phyloP scores from a whole-genome alignment of 176 grass and related monocot species.

The Ensete ventricosum region DNA sequence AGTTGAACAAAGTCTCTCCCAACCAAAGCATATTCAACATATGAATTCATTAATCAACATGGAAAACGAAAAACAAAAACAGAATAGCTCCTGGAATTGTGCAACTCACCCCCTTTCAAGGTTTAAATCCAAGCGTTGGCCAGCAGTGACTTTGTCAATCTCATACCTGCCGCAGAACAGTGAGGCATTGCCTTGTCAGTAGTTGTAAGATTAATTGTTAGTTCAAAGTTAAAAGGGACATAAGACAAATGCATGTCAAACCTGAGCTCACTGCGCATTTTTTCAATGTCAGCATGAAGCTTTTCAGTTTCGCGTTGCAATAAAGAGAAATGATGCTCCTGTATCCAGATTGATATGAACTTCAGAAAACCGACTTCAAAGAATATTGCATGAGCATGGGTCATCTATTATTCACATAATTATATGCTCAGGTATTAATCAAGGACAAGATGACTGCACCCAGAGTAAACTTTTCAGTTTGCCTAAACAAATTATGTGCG shows the following conservation, averaged over 20 bases:
- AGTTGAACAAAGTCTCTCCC: too few species aligned
- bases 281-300: constrained; percentile 72
- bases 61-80: not conserved
- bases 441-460: too few species aligned
- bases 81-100: not conserved
- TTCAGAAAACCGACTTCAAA: not conserved
- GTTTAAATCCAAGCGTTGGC: constrained; percentile 94
- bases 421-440: too few species aligned
- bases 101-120: constrained; percentile 86
- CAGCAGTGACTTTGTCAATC: constrained; percentile 96
- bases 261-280: constrained; percentile 96
- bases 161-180: constrained; percentile 51
- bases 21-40: not conserved
- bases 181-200: constrained; percentile 15
- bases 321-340: constrained; percentile 92
- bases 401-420: too few species aligned
- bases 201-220: constrained; percentile 4
- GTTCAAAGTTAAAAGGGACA: not conserved
- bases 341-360: constrained; percentile 12
- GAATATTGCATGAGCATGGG: not conserved
- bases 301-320: constrained; percentile 88
- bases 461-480: too few species aligned
- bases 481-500: too few species aligned
- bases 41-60: not conserved
- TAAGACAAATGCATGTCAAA: constrained; percentile 27